Evolutionary conservation across 805 yeast species (phyloP).

Genomic region (Candida silvatica): DNA sequence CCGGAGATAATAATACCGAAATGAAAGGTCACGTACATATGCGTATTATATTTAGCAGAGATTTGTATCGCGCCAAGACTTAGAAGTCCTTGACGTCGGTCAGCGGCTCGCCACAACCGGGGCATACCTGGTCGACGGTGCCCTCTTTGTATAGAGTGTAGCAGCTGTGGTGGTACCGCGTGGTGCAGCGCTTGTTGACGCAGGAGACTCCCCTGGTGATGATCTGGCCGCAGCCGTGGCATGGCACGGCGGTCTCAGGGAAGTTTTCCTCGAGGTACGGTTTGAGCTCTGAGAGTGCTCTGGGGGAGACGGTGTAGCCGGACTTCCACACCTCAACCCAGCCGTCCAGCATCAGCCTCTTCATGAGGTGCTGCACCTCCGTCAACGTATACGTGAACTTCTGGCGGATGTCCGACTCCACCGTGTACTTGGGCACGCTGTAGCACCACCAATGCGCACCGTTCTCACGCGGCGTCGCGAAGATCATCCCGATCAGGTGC

Average conservation of each 20-base stretch:
- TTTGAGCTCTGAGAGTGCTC: slow-evolving; percentile 40
- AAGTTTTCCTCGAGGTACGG: slow-evolving; percentile 34
- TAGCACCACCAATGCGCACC: too few species aligned
- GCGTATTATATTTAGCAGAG: too few species aligned
- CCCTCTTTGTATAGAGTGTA: slow-evolving; percentile 29
- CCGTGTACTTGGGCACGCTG: slow-evolving; percentile 28
- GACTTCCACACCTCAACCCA: slow-evolving; percentile 37
- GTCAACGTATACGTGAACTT: slow-evolving; percentile 6
- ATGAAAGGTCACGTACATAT: slow-evolving; percentile 1
- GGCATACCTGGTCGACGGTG: too few species aligned
- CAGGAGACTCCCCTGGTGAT: slow-evolving; percentile 46
- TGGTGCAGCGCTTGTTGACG: slow-evolving; percentile 23
- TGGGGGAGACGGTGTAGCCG: slow-evolving; percentile 29
- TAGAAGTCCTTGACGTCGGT: too few species aligned
- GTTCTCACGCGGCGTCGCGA: slow-evolving; percentile 14
- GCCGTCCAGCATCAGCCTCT: slow-evolving; percentile 36
- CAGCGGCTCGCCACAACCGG: too few species aligned
- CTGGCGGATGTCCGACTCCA: slow-evolving; percentile 9
- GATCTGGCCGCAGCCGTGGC: slow-evolving; percentile 44
- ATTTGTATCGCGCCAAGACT: too few species aligned
- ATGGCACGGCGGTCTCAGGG: slow-evolving; percentile 27
- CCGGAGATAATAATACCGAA: not conserved
- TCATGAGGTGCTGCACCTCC: slow-evolving; percentile 32
- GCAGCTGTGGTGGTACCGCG: slow-evolving; percentile 43
- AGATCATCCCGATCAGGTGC: slow-evolving; percentile 31